These are phyloP conservation scores for Hypholoma fasciculare DNA, from an alignment of 768 basidiomycete species.

Conservation along the genomic window DNA sequence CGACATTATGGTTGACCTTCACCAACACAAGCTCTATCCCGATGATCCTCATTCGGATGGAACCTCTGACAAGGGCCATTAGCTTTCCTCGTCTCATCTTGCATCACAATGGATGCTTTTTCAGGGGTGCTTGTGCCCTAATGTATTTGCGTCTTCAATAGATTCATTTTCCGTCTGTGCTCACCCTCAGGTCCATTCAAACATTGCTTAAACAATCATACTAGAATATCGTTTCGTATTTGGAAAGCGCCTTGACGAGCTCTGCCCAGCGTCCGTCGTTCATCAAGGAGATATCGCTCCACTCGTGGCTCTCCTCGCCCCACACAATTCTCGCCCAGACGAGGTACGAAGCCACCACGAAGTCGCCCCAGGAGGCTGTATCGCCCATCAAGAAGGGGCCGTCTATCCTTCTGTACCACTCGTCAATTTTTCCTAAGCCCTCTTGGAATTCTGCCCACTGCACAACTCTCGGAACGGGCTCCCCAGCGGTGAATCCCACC, in stretches of 20 bases:
- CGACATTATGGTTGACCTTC: background rate
- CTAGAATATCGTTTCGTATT: background rate
- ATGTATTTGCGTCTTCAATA: background rate
- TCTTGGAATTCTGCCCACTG: constrained; percentile 29
- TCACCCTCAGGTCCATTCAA: background rate
- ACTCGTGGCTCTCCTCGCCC: constrained; percentile 32
- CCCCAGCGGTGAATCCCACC: too few relatives aligned
- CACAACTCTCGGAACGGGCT: constrained; percentile 5
- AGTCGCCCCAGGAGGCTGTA: background rate
- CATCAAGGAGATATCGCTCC: constrained; percentile 24
- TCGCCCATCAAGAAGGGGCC: constrained; percentile 8
- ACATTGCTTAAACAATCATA: background rate
- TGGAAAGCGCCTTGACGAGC: background rate
- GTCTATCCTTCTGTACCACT: background rate
- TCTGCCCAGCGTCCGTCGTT: background rate
- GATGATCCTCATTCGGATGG: constrained; percentile 4
- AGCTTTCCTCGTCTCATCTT: background rate
- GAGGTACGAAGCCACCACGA: constrained; percentile 13
- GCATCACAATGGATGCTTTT: background rate
- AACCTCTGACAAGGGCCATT: background rate
- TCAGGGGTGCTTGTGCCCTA: background rate
- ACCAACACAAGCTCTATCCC: constrained; percentile 10
- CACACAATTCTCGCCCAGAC: constrained; percentile 26
- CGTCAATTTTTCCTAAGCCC: background rate
- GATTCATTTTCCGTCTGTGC: background rate